Evolutionary conservation across 73 alveolate species (phyloP).

Genomic region (Tetrahymena malaccensis): DNA sequence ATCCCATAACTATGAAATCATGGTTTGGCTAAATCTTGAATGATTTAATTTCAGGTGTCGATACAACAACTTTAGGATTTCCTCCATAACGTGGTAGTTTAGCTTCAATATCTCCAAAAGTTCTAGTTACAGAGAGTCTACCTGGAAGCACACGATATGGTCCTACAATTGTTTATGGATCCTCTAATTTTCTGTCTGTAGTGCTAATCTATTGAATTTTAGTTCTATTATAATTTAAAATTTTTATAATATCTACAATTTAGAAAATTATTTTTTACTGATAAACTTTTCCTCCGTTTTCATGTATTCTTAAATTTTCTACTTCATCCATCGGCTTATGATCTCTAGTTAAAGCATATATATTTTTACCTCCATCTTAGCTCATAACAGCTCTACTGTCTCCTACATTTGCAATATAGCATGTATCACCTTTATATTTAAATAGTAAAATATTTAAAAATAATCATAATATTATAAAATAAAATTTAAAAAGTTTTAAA

Average conservation of each 20-base stretch:
- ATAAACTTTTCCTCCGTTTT: constrained; percentile 80
- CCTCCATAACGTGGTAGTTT: constrained; percentile 90
- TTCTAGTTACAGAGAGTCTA: constrained; percentile 84
- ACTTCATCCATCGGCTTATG: constrained; percentile 82
- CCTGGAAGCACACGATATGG: constrained; percentile 91
- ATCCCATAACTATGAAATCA: constrained; percentile 58
- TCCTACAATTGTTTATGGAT: constrained; percentile 39
- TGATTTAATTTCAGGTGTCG: constrained; percentile 84
- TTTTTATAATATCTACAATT: too few species aligned
- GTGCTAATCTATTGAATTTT: not conserved
- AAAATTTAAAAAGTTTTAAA: too few species aligned
- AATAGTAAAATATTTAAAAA: not conserved
- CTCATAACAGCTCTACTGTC: constrained; percentile 91
- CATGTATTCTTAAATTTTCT: constrained; percentile 73
- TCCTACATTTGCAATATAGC: constrained; percentile 95
- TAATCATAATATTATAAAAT: too few species aligned
- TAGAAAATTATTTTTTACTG: constrained; percentile 9
- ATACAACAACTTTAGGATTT: constrained; percentile 83
- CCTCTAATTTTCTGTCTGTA: constrained; percentile 8
- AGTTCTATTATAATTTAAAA: not conserved
- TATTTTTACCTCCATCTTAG: constrained; percentile 56
- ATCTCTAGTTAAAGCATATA: constrained; percentile 74
- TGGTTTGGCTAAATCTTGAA: constrained; percentile 66
- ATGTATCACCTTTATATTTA: constrained; percentile 32
- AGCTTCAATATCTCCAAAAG: constrained; percentile 96